Percentiles rank a stretch among this genome's conserved stretches.
These are phyloP conservation scores for Clonostachys chloroleuca DNA, from an alignment of 2,329 filamentous ascomycete species.

Conservation along the genomic window DNA sequence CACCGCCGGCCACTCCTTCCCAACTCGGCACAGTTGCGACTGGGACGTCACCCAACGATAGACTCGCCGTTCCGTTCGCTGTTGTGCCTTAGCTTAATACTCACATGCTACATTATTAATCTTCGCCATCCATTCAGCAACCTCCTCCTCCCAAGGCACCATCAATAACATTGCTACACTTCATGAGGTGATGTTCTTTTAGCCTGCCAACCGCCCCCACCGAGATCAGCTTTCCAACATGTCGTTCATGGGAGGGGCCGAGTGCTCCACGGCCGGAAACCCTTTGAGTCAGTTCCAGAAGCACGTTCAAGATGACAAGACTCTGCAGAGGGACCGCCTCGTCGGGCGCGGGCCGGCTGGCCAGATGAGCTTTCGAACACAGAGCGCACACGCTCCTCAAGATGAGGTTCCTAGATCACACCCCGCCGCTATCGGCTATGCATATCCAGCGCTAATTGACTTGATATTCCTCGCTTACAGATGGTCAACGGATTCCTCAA, in stretches of 20 bases:
- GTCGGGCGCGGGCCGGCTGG: constrained; percentile 69
- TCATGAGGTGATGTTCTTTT: background rate
- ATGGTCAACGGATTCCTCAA: constrained; percentile 94
- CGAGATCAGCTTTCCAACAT: constrained; percentile 41
- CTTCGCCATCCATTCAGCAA: too few species aligned
- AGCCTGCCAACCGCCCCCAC: background rate
- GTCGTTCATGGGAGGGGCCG: constrained; percentile 93
- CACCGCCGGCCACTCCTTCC: too few species aligned
- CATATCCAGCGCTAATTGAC: background rate
- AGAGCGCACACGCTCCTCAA: constrained; percentile 63
- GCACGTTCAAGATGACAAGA: constrained; percentile 94
- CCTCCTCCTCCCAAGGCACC: too few species aligned
- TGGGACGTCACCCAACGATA: too few species aligned
- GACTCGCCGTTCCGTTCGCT: too few species aligned
- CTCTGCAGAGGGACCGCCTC: constrained; percentile 84
- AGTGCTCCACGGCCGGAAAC: constrained; percentile 95
- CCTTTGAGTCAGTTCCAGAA: constrained; percentile 97
- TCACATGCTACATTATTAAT: too few species aligned
- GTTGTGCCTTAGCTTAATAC: too few species aligned
- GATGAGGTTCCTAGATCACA: constrained; percentile 54
- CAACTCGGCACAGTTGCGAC: too few species aligned
- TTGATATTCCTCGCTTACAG: constrained; percentile 35
- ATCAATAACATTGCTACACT: background rate
- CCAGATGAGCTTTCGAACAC: constrained; percentile 72
- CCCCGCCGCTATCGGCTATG: background rate